Percentiles rank a stretch among this genome's conserved stretches.
Evolutionary conservation across 495 filamentous ascomycete genomes (phyloP).

Genomic region (Penicillium herquei): DNA sequence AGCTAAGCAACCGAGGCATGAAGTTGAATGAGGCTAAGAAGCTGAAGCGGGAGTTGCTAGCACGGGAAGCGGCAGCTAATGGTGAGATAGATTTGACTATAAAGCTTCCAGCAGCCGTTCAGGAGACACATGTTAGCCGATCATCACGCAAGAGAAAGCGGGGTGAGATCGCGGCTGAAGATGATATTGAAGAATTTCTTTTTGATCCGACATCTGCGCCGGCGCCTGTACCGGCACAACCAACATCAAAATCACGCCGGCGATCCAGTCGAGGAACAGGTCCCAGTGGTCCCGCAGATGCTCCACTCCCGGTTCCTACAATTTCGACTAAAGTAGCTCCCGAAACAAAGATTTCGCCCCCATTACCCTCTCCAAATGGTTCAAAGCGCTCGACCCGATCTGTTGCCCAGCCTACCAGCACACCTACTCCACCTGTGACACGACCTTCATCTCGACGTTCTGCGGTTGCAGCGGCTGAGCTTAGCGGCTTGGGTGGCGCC

Average conservation of each 20-base stretch:
- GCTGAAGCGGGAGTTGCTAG: constrained; percentile 71
- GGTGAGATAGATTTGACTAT: constrained; percentile 12
- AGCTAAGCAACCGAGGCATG: constrained; percentile 81
- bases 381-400: constrained; percentile 28
- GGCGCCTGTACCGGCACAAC: not conserved
- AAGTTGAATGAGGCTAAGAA: constrained; percentile 92
- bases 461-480: constrained; percentile 38
- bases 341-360: constrained; percentile 23
- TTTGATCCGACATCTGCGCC: not conserved
- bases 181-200: not conserved
- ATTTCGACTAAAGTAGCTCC: constrained; percentile 11
- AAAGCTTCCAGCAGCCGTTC: constrained; percentile 8
- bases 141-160: constrained; percentile 30
- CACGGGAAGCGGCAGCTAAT: constrained; percentile 59
- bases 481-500: constrained; percentile 9
- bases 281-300: constrained; percentile 37
- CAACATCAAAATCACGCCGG: constrained; percentile 6
- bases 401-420: constrained; percentile 12
- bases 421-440: constrained; percentile 36
- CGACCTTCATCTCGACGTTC: constrained; percentile 47
- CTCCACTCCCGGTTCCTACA: constrained; percentile 8
- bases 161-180: constrained; percentile 15
- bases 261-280: constrained; percentile 39
- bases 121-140: constrained; percentile 18
- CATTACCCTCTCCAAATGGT: constrained; percentile 27